Base-by-base conservation (phyloP, 306 rosid genomes). In the Citrullus amarus region DNA sequence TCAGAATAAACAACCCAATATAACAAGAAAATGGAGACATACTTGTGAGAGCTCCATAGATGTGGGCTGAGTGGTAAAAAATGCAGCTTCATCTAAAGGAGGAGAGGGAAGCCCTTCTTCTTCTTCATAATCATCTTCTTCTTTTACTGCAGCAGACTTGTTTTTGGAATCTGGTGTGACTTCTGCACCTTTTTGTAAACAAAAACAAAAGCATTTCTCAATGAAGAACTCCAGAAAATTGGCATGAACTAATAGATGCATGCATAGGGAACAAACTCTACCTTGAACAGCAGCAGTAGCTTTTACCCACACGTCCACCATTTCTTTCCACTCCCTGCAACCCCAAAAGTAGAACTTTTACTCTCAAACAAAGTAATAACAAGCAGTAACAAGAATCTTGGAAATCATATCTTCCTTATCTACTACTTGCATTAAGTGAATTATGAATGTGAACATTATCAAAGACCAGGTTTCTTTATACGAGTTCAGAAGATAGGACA, bases 41-140 rank as follows among this genome's bases (percentile, higher is more conserved):
- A 93, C 98, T 88, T 89, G 86, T 5, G 99, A 89, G 80, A 95
- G 92, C 81, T 95, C 97, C 39, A 95, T 92, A 18, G 97, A 71
- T 39, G 85, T 83, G 63, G 93, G 41, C 69, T 79, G 87, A 59
- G 97, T 76, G 9, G 90, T 84, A 81, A 92, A 85, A 85, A 92
- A 88, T 60, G 83, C 93, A 39, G 88, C 90, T 63, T 91, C 97
- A 70, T 95, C 99, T 84, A 95, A 38, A 58, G 99, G 99, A 85
- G 97, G 97, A 55, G 93, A 92, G 22, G 99, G 97, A 68, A 95
- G 93, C 67, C 99, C 98, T 77, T 87, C 97, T 60, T 90, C 98
- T 60, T 90, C 98, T 16, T 73, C 25, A 66, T 38, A 18, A 43
- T 18, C 18, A 16, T 53, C 98, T 77, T 87, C 97, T 60, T 90